Percentiles rank a stretch among this genome's conserved stretches.
Evolutionary conservation across 169 alveolate genomes (phyloP).

Genomic region (Plasmodium sp.): DNA sequence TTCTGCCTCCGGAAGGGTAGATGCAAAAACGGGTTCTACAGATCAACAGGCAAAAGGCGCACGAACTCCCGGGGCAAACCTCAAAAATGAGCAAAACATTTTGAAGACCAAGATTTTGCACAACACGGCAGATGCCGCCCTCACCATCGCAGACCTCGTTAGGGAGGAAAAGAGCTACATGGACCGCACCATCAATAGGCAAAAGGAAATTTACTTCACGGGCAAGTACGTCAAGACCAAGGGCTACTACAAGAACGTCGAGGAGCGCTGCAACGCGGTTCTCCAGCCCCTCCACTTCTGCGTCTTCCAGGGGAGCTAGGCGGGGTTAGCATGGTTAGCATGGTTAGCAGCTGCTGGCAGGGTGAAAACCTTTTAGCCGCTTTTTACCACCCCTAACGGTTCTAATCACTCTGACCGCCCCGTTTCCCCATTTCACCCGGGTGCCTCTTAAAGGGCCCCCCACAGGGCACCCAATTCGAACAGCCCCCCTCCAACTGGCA

Average conservation of each 20-base stretch:
- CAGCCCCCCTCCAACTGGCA: not conserved
- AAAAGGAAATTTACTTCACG: constrained; percentile 12
- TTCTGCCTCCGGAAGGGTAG: not conserved
- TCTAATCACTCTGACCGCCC: not conserved
- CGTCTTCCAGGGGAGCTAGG: not conserved
- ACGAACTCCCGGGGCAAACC: not conserved
- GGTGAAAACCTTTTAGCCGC: not conserved
- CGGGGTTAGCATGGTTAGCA: not conserved
- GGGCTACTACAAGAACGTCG: constrained; percentile 38
- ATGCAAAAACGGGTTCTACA: not conserved
- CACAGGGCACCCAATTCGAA: not conserved
- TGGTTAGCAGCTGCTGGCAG: not conserved
- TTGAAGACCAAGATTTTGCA: constrained; percentile 10
- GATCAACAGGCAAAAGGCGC: not conserved
- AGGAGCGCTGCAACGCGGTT: constrained; percentile 65
- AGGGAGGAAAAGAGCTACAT: constrained; percentile 10
- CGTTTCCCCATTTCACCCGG: not conserved
- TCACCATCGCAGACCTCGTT: constrained; percentile 15
- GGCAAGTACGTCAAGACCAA: constrained; percentile 47
- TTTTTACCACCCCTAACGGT: not conserved
- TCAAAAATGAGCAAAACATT: not conserved
- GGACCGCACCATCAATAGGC: constrained; percentile 2
- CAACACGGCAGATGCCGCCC: not conserved
- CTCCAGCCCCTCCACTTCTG: constrained; percentile 42
- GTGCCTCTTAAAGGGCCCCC: not conserved